Evolutionary conservation across 2,329 filamentous ascomycete species (phyloP).

Genomic region (Talaromyces sp.): DNA sequence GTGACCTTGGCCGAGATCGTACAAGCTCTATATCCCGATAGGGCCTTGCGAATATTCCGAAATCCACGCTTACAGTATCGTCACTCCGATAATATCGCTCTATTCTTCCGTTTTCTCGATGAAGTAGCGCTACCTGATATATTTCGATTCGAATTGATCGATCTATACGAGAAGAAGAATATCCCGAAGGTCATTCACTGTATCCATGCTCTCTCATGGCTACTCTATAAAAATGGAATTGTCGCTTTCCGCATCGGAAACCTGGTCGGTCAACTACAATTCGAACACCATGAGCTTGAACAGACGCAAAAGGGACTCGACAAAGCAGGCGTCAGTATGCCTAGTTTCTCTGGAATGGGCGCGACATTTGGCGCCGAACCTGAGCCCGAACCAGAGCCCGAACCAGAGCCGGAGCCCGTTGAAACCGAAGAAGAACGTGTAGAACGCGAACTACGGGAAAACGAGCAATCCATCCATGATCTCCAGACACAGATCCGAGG

Average conservation of each 20-base stretch:
- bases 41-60: constrained; percentile 75
- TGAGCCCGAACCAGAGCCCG: constrained; percentile 67
- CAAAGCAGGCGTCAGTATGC: constrained; percentile 91
- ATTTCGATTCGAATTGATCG: constrained; percentile 94
- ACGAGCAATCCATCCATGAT: constrained; percentile 66
- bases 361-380: constrained; percentile 88
- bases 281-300: constrained; percentile 95
- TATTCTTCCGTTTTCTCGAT: constrained; percentile 90
- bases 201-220: constrained; percentile 93
- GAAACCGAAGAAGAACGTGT: constrained; percentile 90
- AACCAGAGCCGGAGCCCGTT: constrained; percentile 59
- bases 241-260: constrained; percentile 96
- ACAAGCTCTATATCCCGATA: constrained; percentile 74
- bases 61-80: constrained; percentile 82
- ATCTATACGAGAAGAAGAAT: constrained; percentile 99
- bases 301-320: constrained; percentile 95
- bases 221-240: constrained; percentile 92
- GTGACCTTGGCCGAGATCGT: constrained; percentile 94
- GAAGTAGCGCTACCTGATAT: constrained; percentile 90
- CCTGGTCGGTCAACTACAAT: constrained; percentile 90
- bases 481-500: constrained; percentile 84
- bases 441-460: constrained; percentile 72
- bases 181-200: constrained; percentile 99
- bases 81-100: constrained; percentile 95
- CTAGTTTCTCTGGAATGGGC: constrained; percentile 95